phyloP scores from a whole-genome alignment of 768 basidiomycete genomes.

The Naganishia friedmannii region DNA sequence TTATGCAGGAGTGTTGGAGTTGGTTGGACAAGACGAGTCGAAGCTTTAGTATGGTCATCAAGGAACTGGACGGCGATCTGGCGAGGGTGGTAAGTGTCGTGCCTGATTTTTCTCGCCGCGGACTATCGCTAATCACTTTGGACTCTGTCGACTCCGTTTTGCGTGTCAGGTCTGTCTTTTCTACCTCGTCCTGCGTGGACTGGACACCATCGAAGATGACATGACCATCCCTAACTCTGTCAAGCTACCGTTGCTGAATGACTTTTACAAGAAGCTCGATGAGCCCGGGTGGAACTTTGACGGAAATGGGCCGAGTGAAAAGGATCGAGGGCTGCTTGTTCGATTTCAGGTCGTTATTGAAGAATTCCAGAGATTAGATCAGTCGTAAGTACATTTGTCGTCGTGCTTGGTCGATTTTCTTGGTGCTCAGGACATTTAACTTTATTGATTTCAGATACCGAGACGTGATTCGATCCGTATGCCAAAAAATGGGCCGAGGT shows the following conservation, averaged over 20 bases:
- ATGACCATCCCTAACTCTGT: conserved; percentile 84
- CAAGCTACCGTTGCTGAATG: conserved; percentile 80
- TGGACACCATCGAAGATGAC: conserved; percentile 99
- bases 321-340: conserved; percentile 77
- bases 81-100: conserved; percentile 73
- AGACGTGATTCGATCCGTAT: conserved; percentile 75
- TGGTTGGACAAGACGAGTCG: conserved; percentile 84
- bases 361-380: conserved; percentile 69
- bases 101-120: not conserved
- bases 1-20: conserved; percentile 87
- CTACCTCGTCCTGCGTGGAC: conserved; percentile 85
- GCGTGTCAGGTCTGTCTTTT: conserved; percentile 76
- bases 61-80: conserved; percentile 91
- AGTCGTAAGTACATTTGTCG: conserved; percentile 56
- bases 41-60: conserved; percentile 88
- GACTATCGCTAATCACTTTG: not conserved
- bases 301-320: conserved; percentile 78
- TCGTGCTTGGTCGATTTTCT: not conserved
- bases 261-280: conserved; percentile 74
- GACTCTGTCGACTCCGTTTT: not conserved
- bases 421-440: not conserved
- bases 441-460: conserved; percentile 61
- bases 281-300: conserved; percentile 83
- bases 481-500: conserved; percentile 80
- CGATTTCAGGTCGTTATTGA: conserved; percentile 77